Conservation (phyloP, 768 basidiomycete species). For the Ephemerocybe angulata region DNA sequence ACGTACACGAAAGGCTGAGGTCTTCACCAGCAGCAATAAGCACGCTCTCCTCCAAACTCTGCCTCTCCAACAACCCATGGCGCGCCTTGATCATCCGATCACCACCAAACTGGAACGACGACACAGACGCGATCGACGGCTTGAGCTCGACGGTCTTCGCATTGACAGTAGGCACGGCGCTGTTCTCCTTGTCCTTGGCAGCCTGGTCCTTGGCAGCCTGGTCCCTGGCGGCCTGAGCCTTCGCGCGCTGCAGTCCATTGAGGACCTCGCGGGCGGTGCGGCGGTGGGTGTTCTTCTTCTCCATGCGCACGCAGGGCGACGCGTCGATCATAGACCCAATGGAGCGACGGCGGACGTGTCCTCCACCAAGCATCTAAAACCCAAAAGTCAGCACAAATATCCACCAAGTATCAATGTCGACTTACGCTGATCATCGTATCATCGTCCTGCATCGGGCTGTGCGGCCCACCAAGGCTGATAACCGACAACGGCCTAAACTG, state of each 20-base stretch:
- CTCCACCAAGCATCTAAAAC: constrained; percentile 73
- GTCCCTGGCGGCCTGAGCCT: constrained; percentile 20
- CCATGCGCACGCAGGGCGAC: constrained; percentile 65
- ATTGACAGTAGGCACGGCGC: constrained; percentile 40
- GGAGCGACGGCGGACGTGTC: constrained; percentile 66
- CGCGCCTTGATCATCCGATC: constrained; percentile 67
- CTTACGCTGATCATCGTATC: constrained; percentile 81
- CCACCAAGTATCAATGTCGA: constrained; percentile 9
- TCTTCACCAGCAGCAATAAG: constrained; percentile 69
- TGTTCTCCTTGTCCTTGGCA: no score
- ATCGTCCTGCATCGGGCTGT: constrained; percentile 59
- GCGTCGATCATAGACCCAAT: constrained; percentile 62
- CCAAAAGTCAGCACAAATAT: neutral
- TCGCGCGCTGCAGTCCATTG: constrained; percentile 26
- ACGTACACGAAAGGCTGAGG: constrained; percentile 47
- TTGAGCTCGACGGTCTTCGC: constrained; percentile 50
- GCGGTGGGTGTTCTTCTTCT: constrained; percentile 40
- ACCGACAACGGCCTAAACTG: constrained; percentile 67
- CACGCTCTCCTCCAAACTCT: constrained; percentile 64
- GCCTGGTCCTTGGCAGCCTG: no score
- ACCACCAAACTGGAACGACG: constrained; percentile 60
- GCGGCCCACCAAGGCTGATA: constrained; percentile 46
- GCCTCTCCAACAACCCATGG: constrained; percentile 57
- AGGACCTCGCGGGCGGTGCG: constrained; percentile 19
- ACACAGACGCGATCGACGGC: constrained; percentile 63